Evolutionary conservation across 1,284 basidiomycete genomes (phyloP).

Genomic region (Irpex sp.): DNA sequence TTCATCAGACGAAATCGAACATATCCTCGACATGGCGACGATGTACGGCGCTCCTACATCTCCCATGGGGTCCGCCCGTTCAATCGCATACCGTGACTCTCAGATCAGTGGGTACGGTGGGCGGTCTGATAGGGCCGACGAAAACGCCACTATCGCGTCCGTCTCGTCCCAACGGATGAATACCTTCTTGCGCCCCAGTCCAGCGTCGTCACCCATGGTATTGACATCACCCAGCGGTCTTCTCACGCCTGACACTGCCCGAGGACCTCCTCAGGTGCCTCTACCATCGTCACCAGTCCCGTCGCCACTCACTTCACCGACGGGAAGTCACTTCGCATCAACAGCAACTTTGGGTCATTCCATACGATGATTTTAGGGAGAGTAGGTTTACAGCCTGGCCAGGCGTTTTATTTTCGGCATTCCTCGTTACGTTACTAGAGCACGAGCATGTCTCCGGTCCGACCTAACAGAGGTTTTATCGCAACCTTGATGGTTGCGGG

Average conservation of each 20-base stretch:
- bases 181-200: neutral
- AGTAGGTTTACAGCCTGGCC: neutral
- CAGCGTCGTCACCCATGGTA: neutral
- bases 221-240: neutral
- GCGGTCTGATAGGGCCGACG: neutral
- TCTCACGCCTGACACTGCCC: slow-evolving; percentile 9
- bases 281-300: slow-evolving; percentile 24
- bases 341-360: neutral
- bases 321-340: neutral
- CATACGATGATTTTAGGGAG: neutral
- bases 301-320: slow-evolving; percentile 13
- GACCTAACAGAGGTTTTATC: neutral
- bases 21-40: slow-evolving; percentile 49
- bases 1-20: slow-evolving; percentile 45
- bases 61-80: slow-evolving; percentile 8
- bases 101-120: neutral
- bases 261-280: slow-evolving; percentile 22
- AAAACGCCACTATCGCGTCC: neutral
- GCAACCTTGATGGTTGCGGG: neutral
- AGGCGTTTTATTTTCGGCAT: neutral
- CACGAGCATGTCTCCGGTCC: neutral
- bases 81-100: neutral
- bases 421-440: neutral
- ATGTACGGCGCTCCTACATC: slow-evolving; percentile 24
- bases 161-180: neutral